phyloP scores from a whole-genome alignment of 495 filamentous ascomycete genomes.

The Aspergillus homomorphus region DNA sequence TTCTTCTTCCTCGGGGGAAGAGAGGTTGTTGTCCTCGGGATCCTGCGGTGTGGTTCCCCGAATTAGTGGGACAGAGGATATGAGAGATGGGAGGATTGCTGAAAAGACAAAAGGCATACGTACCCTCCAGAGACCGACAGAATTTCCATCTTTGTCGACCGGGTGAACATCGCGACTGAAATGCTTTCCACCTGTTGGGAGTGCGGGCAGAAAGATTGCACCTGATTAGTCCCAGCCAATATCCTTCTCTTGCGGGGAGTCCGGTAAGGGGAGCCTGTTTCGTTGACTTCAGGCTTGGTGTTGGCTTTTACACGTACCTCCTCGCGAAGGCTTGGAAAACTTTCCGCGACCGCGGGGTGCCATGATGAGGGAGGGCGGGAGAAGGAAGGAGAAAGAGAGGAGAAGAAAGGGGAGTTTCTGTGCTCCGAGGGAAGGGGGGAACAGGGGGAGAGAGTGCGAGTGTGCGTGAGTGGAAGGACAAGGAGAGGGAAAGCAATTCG shows the following conservation, averaged over 20 bases:
- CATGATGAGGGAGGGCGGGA: slow-evolving; percentile 27
- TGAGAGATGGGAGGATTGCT: not conserved
- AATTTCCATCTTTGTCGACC: slow-evolving; percentile 78
- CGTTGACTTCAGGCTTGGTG: not conserved
- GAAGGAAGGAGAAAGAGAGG: not conserved
- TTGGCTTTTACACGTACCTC: slow-evolving; percentile 56
- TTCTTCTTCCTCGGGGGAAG: slow-evolving; percentile 42
- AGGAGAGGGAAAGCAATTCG: no score
- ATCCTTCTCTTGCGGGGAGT: slow-evolving; percentile 1
- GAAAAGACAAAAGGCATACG: slow-evolving; percentile 19
- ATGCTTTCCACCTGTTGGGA: slow-evolving; percentile 74
- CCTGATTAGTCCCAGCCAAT: not conserved
- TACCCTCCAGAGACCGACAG: slow-evolving; percentile 73
- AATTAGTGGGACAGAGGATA: not conserved
- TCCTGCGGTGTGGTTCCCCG: slow-evolving; percentile 36
- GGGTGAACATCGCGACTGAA: slow-evolving; percentile 88
- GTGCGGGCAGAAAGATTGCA: not conserved
- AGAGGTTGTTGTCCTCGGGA: slow-evolving; percentile 40
- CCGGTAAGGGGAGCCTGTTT: not conserved
- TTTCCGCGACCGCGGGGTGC: slow-evolving; percentile 73
- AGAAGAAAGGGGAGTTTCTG: not conserved
- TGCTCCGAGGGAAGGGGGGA: slow-evolving; percentile 2
- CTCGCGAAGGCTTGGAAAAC: slow-evolving; percentile 87
- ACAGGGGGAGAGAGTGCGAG: not conserved
- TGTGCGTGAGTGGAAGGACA: no score